phyloP scores from a whole-genome alignment of 306 rosid species.

The Gastrolobium bilobum region DNA sequence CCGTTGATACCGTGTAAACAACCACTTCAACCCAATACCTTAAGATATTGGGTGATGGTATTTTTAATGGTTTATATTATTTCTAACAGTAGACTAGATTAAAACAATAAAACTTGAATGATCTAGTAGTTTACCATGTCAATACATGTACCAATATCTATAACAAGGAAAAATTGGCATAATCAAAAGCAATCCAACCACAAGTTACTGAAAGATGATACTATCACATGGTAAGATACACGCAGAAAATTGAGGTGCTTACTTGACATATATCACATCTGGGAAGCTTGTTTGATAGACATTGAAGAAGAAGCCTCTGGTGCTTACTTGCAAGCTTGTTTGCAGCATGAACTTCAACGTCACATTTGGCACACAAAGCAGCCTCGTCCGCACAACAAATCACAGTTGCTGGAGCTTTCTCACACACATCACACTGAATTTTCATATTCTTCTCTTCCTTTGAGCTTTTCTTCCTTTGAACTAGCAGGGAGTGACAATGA shows the following conservation, averaged over 20 bases:
- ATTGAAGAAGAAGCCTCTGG: constrained; percentile 91
- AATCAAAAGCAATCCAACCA: background rate
- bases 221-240: background rate
- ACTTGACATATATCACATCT: constrained; percentile 97
- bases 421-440: constrained; percentile 97
- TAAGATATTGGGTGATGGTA: too few relatives aligned
- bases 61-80: too few relatives aligned
- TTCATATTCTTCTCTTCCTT: constrained; percentile 60
- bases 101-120: background rate
- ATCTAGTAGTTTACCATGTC: constrained; percentile 6
- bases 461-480: background rate
- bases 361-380: constrained; percentile 90
- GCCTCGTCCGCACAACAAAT: constrained; percentile 99
- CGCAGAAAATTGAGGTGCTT: constrained; percentile 13
- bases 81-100: background rate
- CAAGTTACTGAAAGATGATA: constrained; percentile 3
- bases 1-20: too few relatives aligned
- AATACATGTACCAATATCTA: background rate
- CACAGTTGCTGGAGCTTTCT: constrained; percentile 88
- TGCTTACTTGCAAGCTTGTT: constrained; percentile 98
- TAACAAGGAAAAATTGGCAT: background rate
- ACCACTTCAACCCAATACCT: too few relatives aligned
- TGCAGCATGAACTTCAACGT: constrained; percentile 95
- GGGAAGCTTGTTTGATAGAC: constrained; percentile 88
- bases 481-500: background rate